These are phyloP conservation scores for Hericium alpestre DNA, from an alignment of 768 basidiomycete genomes.

Conservation along the genomic window DNA sequence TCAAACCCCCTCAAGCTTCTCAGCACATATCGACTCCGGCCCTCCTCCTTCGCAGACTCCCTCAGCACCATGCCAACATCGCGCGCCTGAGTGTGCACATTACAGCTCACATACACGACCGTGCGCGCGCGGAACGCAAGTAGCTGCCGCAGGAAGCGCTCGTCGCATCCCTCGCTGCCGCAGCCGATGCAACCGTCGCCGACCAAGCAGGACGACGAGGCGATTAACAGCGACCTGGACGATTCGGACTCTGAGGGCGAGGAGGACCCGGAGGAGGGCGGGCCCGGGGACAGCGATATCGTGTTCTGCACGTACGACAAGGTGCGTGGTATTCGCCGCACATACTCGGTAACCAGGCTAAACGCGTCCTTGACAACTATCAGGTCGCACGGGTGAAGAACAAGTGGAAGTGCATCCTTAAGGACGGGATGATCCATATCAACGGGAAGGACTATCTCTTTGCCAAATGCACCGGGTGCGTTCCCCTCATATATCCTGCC, in stretches of 20 bases:
- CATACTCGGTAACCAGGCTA: neutral
- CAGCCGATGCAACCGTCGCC: constrained; percentile 37
- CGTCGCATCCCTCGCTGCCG: constrained; percentile 87
- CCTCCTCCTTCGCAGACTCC: constrained; percentile 29
- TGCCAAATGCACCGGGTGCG: constrained; percentile 88
- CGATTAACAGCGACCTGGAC: constrained; percentile 94
- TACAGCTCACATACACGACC: constrained; percentile 89
- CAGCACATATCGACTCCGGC: constrained; percentile 49
- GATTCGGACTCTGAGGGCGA: constrained; percentile 86
- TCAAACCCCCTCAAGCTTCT: constrained; percentile 86
- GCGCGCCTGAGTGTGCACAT: constrained; percentile 87
- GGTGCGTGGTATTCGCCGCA: constrained; percentile 33
- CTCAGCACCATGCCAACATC: constrained; percentile 67
- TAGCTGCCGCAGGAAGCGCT: constrained; percentile 66
- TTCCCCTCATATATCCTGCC: neutral
- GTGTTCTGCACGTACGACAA: constrained; percentile 99
- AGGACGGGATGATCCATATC: constrained; percentile 95
- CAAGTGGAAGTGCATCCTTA: constrained; percentile 98
- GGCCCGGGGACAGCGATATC: constrained; percentile 72
- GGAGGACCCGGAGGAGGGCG: constrained; percentile 72
- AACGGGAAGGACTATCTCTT: constrained; percentile 98
- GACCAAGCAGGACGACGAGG: constrained; percentile 50
- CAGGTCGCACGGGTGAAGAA: constrained; percentile 99
- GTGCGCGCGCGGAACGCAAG: constrained; percentile 53
- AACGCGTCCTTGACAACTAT: constrained; percentile 1